Base-by-base conservation (phyloP, 305 asterid genomes). In the Rubia peregrina region DNA sequence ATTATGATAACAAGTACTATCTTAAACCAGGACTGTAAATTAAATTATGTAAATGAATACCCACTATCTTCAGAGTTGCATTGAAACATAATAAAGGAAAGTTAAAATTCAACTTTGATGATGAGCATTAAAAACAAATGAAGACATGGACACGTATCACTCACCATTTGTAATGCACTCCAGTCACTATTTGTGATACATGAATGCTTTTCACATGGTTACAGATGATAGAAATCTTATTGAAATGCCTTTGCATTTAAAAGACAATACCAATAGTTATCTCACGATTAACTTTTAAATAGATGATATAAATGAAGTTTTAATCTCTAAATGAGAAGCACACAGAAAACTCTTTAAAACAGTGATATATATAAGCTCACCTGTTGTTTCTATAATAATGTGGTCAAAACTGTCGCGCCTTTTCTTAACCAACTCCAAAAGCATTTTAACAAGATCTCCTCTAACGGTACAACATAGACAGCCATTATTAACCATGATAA, bases 381-480 rank as follows among this genome's bases (percentile, higher is more conserved):
- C 98, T 67, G 97, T 93, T 36, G 98, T 93, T 85, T 93, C 98
- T 67, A 93, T 93, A 73, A 90, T 94, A 68, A 93, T 90, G 77
- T 93, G 98, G 66, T 93, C 96, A 69, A 90, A 93, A 71, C 76
- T 90, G 86, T 89, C 91, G 46, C 90, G 76, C 80, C 77, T 90
- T 67, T 82, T 90, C 83, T 82, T 85, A 82, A 89, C 97, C 87
- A 93, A 81, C 83, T 93, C 90, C 95, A 93, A 73, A 67, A 90
- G 94, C 97, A 90, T 79, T 79, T 90, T 93, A 79, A 93, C 96
- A 77, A 93, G 96, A 79, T 93, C 98, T 77, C 98, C 98, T 68
- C 92, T 89, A 40, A 93, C 97, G 53, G 98, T 93, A 78, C 97
- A 93, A 73, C 96, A 93, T 16, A 93, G 80, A 77, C 98, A 93